Conservation (phyloP, 805 yeast genomes). For the Wickerhamomyces tratensis region DNA sequence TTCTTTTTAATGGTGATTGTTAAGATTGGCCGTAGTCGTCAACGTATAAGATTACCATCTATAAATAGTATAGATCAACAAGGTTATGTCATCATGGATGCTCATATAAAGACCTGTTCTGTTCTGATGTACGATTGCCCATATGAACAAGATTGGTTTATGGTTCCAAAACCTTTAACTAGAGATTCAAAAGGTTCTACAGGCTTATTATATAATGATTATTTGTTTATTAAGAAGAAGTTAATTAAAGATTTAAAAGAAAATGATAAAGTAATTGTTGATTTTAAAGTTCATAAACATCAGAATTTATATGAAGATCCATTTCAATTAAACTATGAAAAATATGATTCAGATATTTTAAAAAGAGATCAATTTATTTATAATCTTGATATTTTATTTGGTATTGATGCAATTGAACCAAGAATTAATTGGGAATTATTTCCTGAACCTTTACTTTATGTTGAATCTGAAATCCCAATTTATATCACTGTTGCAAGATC, state of each 20-base stretch:
- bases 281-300: not conserved
- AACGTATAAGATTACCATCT: no score
- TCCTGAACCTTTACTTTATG: constrained; percentile 2
- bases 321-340: not conserved
- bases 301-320: not conserved
- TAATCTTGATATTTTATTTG: constrained; percentile 63
- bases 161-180: not conserved
- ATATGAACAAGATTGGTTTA: not conserved
- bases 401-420: constrained; percentile 67
- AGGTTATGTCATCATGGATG: not conserved
- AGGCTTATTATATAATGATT: constrained; percentile 2
- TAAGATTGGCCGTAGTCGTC: no score
- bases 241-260: not conserved
- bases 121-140: not conserved
- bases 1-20: no score
- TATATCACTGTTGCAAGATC: constrained; percentile 16
- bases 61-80: not conserved
- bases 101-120: not conserved
- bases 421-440: constrained; percentile 53
- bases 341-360: constrained; percentile 2
- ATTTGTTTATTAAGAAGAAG: constrained; percentile 7
- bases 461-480: constrained; percentile 8
- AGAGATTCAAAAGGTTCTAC: not conserved
- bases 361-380: constrained; percentile 27
- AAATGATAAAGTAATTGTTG: constrained; percentile 1